phyloP scores from a whole-genome alignment of 2,329 filamentous ascomycete genomes.

The Zymoseptoria tritici region DNA sequence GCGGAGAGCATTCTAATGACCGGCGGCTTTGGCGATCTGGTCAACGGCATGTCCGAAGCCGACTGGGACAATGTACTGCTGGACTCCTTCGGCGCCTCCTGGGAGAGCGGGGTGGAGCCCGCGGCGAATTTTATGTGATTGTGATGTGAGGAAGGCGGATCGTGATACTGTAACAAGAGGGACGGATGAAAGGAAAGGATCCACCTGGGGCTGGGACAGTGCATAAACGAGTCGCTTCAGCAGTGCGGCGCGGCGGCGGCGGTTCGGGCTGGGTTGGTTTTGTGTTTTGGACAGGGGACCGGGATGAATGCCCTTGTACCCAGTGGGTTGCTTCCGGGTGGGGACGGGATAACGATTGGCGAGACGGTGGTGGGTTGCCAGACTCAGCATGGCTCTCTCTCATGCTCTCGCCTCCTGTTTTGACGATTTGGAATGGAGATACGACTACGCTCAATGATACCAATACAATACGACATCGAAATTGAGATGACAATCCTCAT shows the following conservation, averaged over 20 bases:
- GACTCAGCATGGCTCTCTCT: neutral
- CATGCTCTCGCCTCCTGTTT: neutral
- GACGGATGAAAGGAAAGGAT: neutral
- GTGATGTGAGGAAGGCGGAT: neutral
- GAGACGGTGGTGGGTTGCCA: neutral
- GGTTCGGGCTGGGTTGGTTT: neutral
- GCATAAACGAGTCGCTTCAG: neutral
- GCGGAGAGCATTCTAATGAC: neutral
- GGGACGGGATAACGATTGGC: neutral
- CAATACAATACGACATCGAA: neutral
- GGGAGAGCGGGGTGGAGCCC: conserved; percentile 15
- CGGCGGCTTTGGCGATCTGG: conserved; percentile 15
- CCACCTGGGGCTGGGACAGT: neutral
- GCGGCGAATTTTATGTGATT: conserved; percentile 2
- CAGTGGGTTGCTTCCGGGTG: neutral
- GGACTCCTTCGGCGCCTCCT: conserved; percentile 15
- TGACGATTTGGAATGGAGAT: neutral
- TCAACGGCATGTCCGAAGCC: conserved; percentile 24
- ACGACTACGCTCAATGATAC: neutral
- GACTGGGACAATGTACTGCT: conserved; percentile 26
- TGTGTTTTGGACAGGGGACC: neutral
- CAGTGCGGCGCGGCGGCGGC: neutral
- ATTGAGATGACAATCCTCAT: neutral
- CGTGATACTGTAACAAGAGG: too few relatives aligned
- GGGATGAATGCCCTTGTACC: neutral